Percentiles rank a stretch among this genome's conserved stretches.
These are phyloP conservation scores for Calocybe gambosa DNA, from an alignment of 1,284 basidiomycete genomes.

Conservation along the genomic window DNA sequence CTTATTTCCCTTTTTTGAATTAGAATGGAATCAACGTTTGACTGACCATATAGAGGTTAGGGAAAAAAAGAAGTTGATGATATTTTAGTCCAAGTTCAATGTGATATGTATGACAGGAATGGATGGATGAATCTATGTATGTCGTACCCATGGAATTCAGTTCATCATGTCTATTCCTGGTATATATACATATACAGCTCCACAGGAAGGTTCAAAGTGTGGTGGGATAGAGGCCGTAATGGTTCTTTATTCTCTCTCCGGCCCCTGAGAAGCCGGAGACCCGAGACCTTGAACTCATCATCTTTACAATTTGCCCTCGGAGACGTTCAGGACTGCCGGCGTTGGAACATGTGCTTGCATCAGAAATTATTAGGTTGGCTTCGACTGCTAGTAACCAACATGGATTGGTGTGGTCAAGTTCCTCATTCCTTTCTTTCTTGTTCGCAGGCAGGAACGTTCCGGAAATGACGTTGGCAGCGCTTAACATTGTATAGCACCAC, in stretches of 20 bases:
- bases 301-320: no score
- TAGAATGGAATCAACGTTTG: neutral
- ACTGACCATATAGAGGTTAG: neutral
- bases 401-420: neutral
- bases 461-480: neutral
- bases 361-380: no score
- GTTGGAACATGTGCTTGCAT: no score
- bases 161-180: neutral
- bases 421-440: neutral
- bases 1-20: neutral
- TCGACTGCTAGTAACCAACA: no score
- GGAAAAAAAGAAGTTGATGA: neutral
- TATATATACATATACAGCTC: no score
- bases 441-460: neutral
- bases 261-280: neutral
- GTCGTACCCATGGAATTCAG: neutral
- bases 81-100: no score
- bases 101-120: no score
- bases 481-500: no score
- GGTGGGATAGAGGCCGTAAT: neutral
- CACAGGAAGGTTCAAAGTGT: neutral
- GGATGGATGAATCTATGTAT: no score
- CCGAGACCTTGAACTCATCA: neutral
- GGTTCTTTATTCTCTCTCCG: neutral
- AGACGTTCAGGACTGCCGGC: no score